phyloP scores from a whole-genome alignment of 805 yeast genomes.

The Saccharomycopsis oosterbeekiorum region DNA sequence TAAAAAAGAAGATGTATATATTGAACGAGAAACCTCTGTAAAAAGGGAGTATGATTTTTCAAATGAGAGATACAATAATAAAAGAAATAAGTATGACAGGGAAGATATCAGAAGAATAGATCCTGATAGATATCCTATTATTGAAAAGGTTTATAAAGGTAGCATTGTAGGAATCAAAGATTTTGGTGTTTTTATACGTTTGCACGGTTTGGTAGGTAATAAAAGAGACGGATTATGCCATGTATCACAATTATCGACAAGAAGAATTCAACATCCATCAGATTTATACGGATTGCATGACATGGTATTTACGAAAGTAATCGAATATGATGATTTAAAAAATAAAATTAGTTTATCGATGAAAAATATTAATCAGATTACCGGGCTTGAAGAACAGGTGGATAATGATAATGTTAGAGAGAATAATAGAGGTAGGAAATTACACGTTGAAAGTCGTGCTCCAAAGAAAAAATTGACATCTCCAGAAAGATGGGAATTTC shows the following conservation, averaged over 20 bases:
- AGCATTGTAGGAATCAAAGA: slow-evolving; percentile 45
- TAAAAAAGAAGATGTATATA: not conserved
- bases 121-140: slow-evolving; percentile 26
- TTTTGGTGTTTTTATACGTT: slow-evolving; percentile 71
- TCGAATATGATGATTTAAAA: slow-evolving; percentile 33
- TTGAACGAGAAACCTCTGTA: not conserved
- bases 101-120: not conserved
- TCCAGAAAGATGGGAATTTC: slow-evolving; percentile 85
- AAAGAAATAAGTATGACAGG: not conserved
- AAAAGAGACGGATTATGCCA: slow-evolving; percentile 60
- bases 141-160: slow-evolving; percentile 50
- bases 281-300: slow-evolving; percentile 51
- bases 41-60: slow-evolving; percentile 15
- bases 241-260: slow-evolving; percentile 52
- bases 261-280: slow-evolving; percentile 44
- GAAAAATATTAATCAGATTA: slow-evolving; percentile 61
- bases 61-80: not conserved
- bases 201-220: slow-evolving; percentile 30
- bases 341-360: slow-evolving; percentile 48
- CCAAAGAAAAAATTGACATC: slow-evolving; percentile 49
- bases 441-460: slow-evolving; percentile 11
- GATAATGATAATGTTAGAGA: slow-evolving; percentile 8
- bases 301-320: slow-evolving; percentile 54
- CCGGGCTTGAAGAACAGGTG: slow-evolving; percentile 36
- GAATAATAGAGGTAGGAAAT: slow-evolving; percentile 17